Evolutionary conservation across 179 eudicot genomes (phyloP).

Genomic region (Drosera spatulata): DNA sequence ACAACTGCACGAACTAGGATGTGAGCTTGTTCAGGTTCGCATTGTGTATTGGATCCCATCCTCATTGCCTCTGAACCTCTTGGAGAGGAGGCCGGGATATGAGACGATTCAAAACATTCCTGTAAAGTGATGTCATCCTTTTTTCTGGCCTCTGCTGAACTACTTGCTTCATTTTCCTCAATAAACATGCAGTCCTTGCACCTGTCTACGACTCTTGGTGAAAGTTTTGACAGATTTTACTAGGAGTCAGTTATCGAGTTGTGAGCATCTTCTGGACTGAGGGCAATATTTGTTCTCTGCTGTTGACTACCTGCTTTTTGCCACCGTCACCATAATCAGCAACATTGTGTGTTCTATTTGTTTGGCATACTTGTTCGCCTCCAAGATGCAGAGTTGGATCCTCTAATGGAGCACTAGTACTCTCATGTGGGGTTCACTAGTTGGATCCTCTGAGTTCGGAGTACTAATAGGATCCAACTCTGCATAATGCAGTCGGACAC

Average conservation of each 20-base stretch:
- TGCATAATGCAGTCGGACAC: too few relatives aligned
- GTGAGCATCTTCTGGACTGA: constrained; percentile 19
- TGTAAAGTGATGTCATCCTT: constrained; percentile 44
- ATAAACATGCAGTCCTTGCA: constrained; percentile 16
- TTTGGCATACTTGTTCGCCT: too few relatives aligned
- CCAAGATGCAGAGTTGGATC: too few relatives aligned
- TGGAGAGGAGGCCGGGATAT: constrained; percentile 36
- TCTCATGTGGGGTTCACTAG: too few relatives aligned
- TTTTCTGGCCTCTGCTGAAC: constrained; percentile 27
- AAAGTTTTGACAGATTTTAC: constrained; percentile 17
- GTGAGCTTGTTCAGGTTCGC: constrained; percentile 18
- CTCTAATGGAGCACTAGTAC: too few relatives aligned
- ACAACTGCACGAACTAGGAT: constrained; percentile 12
- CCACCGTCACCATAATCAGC: constrained; percentile 10
- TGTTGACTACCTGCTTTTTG: constrained; percentile 8
- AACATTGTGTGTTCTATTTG: constrained; percentile 1
- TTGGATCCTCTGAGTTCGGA: too few relatives aligned
- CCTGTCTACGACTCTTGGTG: constrained; percentile 15
- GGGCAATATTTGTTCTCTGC: constrained; percentile 13
- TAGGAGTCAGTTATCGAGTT: constrained; percentile 4
- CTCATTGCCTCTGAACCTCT: constrained; percentile 13
- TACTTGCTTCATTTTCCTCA: constrained; percentile 18
- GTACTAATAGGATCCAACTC: too few relatives aligned
- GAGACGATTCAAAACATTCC: constrained; percentile 40
- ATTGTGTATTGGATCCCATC: constrained; percentile 11